A percentile compares a stretch with the other conserved stretches of the same genome.
Conservation (phyloP, 495 filamentous ascomycete species). For the Talaromyces ruber region DNA sequence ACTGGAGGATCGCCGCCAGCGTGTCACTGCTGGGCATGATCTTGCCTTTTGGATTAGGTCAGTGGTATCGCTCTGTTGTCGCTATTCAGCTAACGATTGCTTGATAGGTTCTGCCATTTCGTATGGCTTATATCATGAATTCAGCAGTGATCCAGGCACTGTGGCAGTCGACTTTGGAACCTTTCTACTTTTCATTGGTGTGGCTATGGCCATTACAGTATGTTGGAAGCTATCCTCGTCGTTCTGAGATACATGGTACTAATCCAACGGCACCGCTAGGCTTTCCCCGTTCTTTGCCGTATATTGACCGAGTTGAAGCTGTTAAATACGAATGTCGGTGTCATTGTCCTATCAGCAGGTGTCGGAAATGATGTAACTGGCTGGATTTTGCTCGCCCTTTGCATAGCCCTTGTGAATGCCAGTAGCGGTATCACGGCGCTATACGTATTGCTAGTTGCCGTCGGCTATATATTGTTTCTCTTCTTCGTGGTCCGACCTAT, state of each 20-base stretch:
- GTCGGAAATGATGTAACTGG: slow-evolving; percentile 94
- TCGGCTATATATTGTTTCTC: slow-evolving; percentile 73
- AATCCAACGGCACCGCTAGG: slow-evolving; percentile 28
- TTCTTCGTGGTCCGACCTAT: slow-evolving; percentile 65
- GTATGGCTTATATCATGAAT: slow-evolving; percentile 77
- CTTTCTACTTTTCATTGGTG: slow-evolving; percentile 88
- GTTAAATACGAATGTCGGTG: slow-evolving; percentile 73
- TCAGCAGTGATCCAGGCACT: slow-evolving; percentile 53
- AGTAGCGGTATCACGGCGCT: slow-evolving; percentile 76
- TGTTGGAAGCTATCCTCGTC: slow-evolving; percentile 1
- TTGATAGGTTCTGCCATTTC: slow-evolving; percentile 57
- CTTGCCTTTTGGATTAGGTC: slow-evolving; percentile 56
- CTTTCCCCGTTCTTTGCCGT: slow-evolving; percentile 90
- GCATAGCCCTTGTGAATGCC: slow-evolving; percentile 89
- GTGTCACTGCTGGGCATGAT: slow-evolving; percentile 84
- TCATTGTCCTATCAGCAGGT: slow-evolving; percentile 86
- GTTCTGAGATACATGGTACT: not conserved
- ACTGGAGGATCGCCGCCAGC: slow-evolving; percentile 77
- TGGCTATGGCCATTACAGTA: slow-evolving; percentile 88
- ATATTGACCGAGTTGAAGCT: slow-evolving; percentile 92
- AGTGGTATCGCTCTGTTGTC: not conserved
- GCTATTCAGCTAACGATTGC: not conserved
- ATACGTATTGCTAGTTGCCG: slow-evolving; percentile 70
- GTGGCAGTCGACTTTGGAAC: slow-evolving; percentile 66
- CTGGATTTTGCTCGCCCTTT: slow-evolving; percentile 90